These are phyloP conservation scores for Colletotrichum truncatum DNA, from an alignment of 2,329 filamentous ascomycete genomes.

Conservation along the genomic window DNA sequence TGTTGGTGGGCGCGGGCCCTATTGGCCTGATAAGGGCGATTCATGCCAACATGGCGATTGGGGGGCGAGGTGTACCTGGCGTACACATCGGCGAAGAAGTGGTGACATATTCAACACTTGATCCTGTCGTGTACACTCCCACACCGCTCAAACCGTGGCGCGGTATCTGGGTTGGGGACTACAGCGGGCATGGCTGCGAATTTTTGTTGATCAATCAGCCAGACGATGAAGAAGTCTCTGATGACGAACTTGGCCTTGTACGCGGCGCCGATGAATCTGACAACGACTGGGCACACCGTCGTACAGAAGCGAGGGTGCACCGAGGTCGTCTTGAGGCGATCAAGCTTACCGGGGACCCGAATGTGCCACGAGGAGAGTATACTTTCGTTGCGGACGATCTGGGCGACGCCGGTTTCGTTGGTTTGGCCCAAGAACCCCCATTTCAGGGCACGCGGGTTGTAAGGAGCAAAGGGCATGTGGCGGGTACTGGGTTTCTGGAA, in stretches of 20 bases:
- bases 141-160: constrained; percentile 83
- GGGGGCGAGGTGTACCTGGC: constrained; percentile 41
- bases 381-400: constrained; percentile 86
- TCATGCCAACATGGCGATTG: constrained; percentile 32
- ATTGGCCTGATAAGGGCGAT: constrained; percentile 33
- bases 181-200: constrained; percentile 87
- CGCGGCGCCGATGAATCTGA: constrained; percentile 52
- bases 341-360: constrained; percentile 91
- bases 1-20: constrained; percentile 39
- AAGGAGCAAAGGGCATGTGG: constrained; percentile 80
- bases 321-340: constrained; percentile 80
- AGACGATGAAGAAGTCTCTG: constrained; percentile 57
- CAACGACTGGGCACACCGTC: constrained; percentile 54
- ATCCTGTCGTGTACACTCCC: constrained; percentile 80
- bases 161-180: constrained; percentile 94
- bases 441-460: constrained; percentile 83
- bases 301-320: constrained; percentile 60
- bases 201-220: constrained; percentile 86
- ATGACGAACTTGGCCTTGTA: constrained; percentile 51
- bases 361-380: constrained; percentile 86
- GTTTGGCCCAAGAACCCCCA: constrained; percentile 69
- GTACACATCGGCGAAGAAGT: constrained; percentile 64
- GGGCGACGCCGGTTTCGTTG: constrained; percentile 70
- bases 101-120: constrained; percentile 76
- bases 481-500: constrained; percentile 73